Evolutionary conservation across 192 early-diverging fungal genomes (phyloP), one percentile per base, ranked within the genome.

Genomic region (Podila verticillata): DNA sequence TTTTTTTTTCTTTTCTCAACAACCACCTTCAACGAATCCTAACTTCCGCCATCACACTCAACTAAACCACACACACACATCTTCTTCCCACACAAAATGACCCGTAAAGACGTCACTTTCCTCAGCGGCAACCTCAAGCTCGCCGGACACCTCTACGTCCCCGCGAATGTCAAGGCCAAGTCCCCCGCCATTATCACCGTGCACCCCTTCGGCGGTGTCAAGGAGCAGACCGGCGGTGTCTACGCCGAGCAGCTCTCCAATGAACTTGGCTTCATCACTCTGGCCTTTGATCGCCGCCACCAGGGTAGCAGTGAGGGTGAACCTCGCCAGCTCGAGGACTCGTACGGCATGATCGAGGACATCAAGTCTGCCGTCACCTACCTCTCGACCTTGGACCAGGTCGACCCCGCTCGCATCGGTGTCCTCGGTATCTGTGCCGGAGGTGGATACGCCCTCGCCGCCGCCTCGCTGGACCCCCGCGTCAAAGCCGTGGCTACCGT

Each of bases 391-490:
- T 6, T 63, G 9, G 54, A 71, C 1, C 31, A 73, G 3, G 77
- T 81, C 6, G 71, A 81, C 44, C 30, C 77, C n/a, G 30, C 22
- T 15, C 35, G 65, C 0, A 48, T 81, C 26, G 77, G 77, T n/a
- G 32, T 73, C 24, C 28, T 81, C n/a, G 77, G 77, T 39, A 31
- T 81, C 29, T 81, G 77, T 57, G 77, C 77, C 4, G 61, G 77
- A 34, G 77, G 77, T 10, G 77, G 77, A 26, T 81, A 73, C 22
- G 59, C 54, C 1, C 7, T 73, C 20, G 22, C 29, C 30, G 60
- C 70, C 6, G 58, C 71, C 13, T 63, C 71, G n/a, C 51, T 59
- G 3, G 77, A 81, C 30, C 4, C 7, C 4, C 77, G 77, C 15
- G 34, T 81, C 59, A 81, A 66, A 51, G 77, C 71, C 22, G 32